phyloP scores from a whole-genome alignment of 2,329 filamentous ascomycete genomes.

The Botryotinia narcissicola region DNA sequence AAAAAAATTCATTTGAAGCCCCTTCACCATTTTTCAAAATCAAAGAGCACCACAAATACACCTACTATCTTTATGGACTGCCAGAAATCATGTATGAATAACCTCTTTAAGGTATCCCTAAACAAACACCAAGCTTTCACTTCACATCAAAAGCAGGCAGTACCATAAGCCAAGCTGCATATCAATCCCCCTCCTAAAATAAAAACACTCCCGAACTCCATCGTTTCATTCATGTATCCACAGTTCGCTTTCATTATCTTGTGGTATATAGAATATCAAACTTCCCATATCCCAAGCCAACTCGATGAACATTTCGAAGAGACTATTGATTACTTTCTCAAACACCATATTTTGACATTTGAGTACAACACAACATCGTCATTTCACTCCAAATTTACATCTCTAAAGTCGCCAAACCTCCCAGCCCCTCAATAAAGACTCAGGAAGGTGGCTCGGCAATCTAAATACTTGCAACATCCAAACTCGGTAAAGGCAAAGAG shows the following conservation, averaged over 20 bases:
- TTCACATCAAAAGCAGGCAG: neutral
- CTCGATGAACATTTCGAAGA: neutral
- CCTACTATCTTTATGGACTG: neutral
- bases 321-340: neutral
- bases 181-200: neutral
- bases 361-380: neutral
- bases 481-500: neutral
- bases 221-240: conserved; percentile 9
- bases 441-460: no score
- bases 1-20: neutral
- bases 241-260: conserved; percentile 12
- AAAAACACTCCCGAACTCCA: neutral
- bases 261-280: neutral
- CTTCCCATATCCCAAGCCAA: neutral
- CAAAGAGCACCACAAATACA: neutral
- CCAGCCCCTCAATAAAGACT: neutral
- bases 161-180: neutral
- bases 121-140: neutral
- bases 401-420: neutral
- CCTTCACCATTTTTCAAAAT: neutral
- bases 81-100: neutral
- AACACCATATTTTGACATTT: neutral
- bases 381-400: neutral
- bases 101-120: neutral
- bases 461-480: neutral